Evolutionary conservation across 2,329 filamentous ascomycete species (phyloP).

Genomic region (Botrytis squamosa): DNA sequence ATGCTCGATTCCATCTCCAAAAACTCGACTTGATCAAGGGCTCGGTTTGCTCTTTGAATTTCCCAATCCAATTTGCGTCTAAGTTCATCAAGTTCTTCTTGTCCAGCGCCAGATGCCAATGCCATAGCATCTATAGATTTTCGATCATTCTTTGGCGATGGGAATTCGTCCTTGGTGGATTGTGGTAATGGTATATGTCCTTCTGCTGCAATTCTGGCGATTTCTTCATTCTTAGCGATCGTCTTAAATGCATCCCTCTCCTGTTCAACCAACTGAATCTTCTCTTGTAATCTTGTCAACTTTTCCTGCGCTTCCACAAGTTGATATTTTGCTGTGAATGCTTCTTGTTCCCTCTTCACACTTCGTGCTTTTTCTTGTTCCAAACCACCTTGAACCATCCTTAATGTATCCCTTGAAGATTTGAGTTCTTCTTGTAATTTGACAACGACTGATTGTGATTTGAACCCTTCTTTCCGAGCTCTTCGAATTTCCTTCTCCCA

Average conservation of each 20-base stretch:
- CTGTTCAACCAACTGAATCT: conserved; percentile 64
- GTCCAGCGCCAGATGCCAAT: conserved; percentile 52
- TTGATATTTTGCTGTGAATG: conserved; percentile 65
- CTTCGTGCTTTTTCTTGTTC: conserved; percentile 63
- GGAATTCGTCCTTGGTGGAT: conserved; percentile 55
- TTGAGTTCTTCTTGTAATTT: conserved; percentile 76
- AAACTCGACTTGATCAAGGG: conserved; percentile 72
- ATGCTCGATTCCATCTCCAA: conserved; percentile 73
- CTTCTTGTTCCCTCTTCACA: conserved; percentile 64
- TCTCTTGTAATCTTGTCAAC: conserved; percentile 61
- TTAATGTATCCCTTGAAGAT: conserved; percentile 51
- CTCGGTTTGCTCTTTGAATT: conserved; percentile 61
- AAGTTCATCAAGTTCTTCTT: conserved; percentile 47
- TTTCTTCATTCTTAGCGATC: conserved; percentile 70
- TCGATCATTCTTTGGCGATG: conserved; percentile 56
- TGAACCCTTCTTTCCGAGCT: conserved; percentile 71
- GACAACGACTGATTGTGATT: conserved; percentile 66
- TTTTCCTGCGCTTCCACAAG: conserved; percentile 66
- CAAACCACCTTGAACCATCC: conserved; percentile 57
- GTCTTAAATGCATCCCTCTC: conserved; percentile 74
- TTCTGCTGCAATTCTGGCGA: conserved; percentile 70
- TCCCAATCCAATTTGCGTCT: conserved; percentile 48
- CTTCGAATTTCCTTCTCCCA: conserved; percentile 75
- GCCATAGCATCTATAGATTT: conserved; percentile 50
- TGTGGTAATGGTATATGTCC: conserved; percentile 62